Conservation (phyloP, 169 alveolate genomes). For the Plasmodium reichenowi region DNA sequence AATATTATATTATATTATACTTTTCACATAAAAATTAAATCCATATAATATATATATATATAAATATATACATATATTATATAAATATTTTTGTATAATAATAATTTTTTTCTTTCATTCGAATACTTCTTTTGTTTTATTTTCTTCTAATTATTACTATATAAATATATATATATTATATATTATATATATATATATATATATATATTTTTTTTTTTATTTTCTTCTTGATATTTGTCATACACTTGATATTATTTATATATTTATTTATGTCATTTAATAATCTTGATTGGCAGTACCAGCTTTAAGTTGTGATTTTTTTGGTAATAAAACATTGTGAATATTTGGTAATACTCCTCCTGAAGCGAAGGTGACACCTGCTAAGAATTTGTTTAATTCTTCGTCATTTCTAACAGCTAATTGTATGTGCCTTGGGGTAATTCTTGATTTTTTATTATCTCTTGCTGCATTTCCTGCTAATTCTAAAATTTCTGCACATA, state of each 20-base stretch:
- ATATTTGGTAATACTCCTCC: conserved; percentile 99
- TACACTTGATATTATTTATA: background rate
- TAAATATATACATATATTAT: background rate
- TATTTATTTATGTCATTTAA: conserved; percentile 10
- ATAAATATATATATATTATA: background rate
- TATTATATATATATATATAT: background rate
- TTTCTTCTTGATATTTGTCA: background rate
- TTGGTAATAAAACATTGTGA: conserved; percentile 96
- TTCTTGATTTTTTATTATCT: conserved; percentile 98
- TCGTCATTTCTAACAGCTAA: conserved; percentile 98
- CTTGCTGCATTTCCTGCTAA: conserved; percentile 99
- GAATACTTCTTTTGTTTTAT: conserved; percentile 2
- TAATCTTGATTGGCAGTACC: conserved; percentile 67
- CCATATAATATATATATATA: conserved; percentile 11
- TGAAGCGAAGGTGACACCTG: conserved; percentile 97
- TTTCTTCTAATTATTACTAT: background rate
- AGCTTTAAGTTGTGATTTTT: conserved; percentile 82
- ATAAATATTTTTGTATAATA: background rate
- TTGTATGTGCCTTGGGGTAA: conserved; percentile 99
- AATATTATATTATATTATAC: no score
- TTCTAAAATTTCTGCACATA: conserved; percentile 98
- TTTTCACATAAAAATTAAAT: conserved; percentile 24
- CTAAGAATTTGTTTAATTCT: conserved; percentile 97
- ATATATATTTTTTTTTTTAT: background rate
- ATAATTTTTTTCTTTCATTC: background rate